Base-by-base conservation (phyloP, 176 grass and related monocot species). In the Cenchrus americanus region DNA sequence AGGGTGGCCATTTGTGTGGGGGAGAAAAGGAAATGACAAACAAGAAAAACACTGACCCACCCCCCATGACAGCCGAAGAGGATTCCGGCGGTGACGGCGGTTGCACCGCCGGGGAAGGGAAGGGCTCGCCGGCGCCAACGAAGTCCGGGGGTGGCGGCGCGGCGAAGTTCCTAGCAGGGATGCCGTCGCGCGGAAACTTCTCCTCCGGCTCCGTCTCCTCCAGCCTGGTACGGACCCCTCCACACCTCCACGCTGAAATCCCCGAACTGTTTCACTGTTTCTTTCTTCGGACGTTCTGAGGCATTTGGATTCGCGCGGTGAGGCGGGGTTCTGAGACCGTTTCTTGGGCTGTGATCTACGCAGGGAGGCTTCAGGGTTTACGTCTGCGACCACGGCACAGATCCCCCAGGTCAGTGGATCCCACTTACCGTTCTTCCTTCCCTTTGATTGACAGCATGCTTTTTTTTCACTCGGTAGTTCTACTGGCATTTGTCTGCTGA, bases 281-380 rank as follows among this genome's bases (percentile, higher is more conserved):
- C 7, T 85, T 32, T 64, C 48, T 73, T 64, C 70, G 19, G 46
- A 17, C 42, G 48, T 48, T 22, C 48, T 46, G 40, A 3, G 8
- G 7, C 46, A 7, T 74, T 17, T 69, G 5, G 32, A 60, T 69
- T 80, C 22, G 72, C 18, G 23, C 27, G 61, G 43, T 0, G 46
- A 40, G 71, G 53, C 27, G 70, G 19, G 2, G 4, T 57, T 64
- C 71, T 89, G 64, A 89, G 2, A 14, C 54, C 2, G 14, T 77
- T 22, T 74, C 44, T 41, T 43, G 21, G 21, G 46, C 5, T 74
- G 44, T 82, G 67, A 80, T 80, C 37, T 80, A 55, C 70, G 63
- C 80, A 89, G 90, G 90, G 87, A 77, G 80, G 84, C 3, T 46
- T 89, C 42, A 82, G 84, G 87, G 87, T 92, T 84, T 80, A 88